Conservation (phyloP, 2,329 filamentous ascomycete species). For the Diaporthe citriasiana region DNA sequence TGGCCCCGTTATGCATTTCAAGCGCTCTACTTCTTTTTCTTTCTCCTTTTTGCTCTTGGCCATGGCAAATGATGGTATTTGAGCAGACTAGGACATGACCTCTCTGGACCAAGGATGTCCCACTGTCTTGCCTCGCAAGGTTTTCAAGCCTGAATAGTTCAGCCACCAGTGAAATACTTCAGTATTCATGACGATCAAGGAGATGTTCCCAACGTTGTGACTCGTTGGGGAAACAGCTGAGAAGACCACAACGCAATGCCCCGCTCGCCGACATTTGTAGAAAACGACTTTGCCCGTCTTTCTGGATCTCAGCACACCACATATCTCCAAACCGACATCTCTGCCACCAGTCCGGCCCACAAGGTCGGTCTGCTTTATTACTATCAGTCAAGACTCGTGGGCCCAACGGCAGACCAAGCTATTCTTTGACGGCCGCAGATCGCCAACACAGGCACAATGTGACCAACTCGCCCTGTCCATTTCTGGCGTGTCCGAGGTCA, state of each 20-base stretch:
- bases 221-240: background rate
- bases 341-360: background rate
- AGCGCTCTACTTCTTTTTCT: too few species aligned
- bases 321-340: background rate
- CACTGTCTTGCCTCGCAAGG: too few species aligned
- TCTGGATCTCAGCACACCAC: too few species aligned
- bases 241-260: background rate
- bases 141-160: background rate
- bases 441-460: conserved; percentile 46
- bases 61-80: too few species aligned
- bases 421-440: conserved; percentile 45
- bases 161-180: too few species aligned
- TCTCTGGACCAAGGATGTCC: too few species aligned
- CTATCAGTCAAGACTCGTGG: background rate
- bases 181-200: background rate
- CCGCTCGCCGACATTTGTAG: background rate
- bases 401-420: conserved; percentile 18
- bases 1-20: background rate
- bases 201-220: background rate
- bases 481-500: conserved; percentile 44
- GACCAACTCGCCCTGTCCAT: conserved; percentile 45
- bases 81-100: too few species aligned
- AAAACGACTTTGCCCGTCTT: too few species aligned
- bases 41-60: too few species aligned
- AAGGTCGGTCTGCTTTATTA: background rate